Base-by-base conservation (phyloP, 208 protist species). In the Lotmaria passim region DNA sequence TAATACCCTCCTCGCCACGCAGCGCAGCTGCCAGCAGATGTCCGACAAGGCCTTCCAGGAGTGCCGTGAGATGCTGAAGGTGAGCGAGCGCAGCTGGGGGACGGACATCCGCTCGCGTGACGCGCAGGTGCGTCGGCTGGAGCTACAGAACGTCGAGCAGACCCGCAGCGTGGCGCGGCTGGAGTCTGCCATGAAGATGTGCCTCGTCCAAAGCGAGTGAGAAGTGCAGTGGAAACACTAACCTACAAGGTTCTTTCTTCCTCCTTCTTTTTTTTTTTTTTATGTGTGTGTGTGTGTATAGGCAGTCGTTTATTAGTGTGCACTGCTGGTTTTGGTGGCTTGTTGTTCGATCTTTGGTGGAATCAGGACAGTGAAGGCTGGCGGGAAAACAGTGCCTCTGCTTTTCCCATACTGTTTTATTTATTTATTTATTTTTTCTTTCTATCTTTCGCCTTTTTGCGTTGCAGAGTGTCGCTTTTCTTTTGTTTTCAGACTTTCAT, bases 61-160 rank as follows among this genome's bases (percentile, higher is more conserved):
- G 63, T 91, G 86, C 70, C 73, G 86, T 1, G 76, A 82, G 46
- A 76, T 86, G 78, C 72, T 95, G 38, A 93, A 93, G 66, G 69
- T 75, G 0, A 73, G 79, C 10, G 86, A 93, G 76, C 68, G 79
- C 12, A 86, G 74, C 31, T 96, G 87, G 91, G 74, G 62, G 5
- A 46, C 15, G 10, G 91, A 93, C 59, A 85, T 90, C 23, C 82
- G 83, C 53, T 73, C 81, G 4, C 86, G 91, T 23, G 87, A 96
- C 56, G 78, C 72, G 34, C 82, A 88, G 67, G 83, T 93, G 56
- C 83, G 89, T 15, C 69, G 83, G 15, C 73, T 96, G n/a, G 82
- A 96, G 75, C 73, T 96, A 26, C 91, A 96, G 39, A 94, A 94
- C 55, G 91, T 96, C 36, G 88, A 96, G 78, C 91, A 96, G 71